A percentile compares a stretch with the other conserved stretches of the same genome.
Conservation (phyloP, 345 rosid species). For the Capsella bursapastoris region DNA sequence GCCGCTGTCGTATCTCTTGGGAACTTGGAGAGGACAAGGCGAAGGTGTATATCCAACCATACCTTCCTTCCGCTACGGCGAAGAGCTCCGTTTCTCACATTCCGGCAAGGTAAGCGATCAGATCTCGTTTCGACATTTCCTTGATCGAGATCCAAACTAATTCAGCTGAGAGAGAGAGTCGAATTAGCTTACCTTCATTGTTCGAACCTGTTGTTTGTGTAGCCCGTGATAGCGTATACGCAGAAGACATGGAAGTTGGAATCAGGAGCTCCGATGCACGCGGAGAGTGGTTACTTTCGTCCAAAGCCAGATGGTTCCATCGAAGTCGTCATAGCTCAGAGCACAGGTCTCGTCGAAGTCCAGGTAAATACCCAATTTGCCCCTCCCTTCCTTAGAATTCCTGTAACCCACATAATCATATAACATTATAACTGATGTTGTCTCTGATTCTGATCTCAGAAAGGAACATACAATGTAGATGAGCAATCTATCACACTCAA, state of each 20-base stretch:
- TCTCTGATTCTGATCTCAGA: slow-evolving; percentile 39
- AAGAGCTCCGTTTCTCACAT: slow-evolving; percentile 68
- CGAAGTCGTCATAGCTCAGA: slow-evolving; percentile 75
- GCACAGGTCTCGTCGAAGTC: slow-evolving; percentile 77
- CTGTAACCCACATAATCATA: too few species aligned
- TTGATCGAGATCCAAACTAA: background rate
- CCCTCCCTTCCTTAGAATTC: too few species aligned
- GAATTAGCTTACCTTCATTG: background rate
- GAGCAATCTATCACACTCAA: slow-evolving; percentile 58
- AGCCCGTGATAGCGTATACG: slow-evolving; percentile 72
- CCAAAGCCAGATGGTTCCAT: slow-evolving; percentile 71
- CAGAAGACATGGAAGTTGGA: slow-evolving; percentile 74
- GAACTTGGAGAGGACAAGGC: slow-evolving; percentile 83
- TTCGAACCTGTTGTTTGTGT: background rate
- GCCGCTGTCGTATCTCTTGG: slow-evolving; percentile 63
- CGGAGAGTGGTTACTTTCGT: slow-evolving; percentile 76
- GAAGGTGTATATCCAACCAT: slow-evolving; percentile 71
- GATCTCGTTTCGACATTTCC: background rate
- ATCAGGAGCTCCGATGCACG: slow-evolving; percentile 78
- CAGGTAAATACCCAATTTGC: slow-evolving; percentile 46
- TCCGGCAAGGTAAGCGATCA: slow-evolving; percentile 54
- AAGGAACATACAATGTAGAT: slow-evolving; percentile 54
- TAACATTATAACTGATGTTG: too few species aligned
- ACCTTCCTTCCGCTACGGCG: slow-evolving; percentile 63
- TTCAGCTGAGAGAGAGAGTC: background rate